Conservation (phyloP, 345 rosid species). For the Populus euphratica region DNA sequence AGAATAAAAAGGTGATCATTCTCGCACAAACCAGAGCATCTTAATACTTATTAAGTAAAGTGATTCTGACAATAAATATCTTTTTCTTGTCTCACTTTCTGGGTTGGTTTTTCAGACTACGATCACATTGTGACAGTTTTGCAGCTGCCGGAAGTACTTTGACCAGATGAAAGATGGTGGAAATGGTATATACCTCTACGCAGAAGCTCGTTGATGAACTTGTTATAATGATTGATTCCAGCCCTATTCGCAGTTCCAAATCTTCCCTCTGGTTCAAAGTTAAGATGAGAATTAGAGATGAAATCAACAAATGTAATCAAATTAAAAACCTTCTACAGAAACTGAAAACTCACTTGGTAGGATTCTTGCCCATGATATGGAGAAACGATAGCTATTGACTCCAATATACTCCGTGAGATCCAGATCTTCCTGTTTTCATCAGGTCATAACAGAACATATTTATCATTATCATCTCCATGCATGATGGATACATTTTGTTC, state of each 20-base stretch:
- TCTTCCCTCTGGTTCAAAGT: conserved; percentile 57
- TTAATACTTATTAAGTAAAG: background rate
- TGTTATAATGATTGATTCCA: conserved; percentile 62
- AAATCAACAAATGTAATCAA: background rate
- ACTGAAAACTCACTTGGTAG: conserved; percentile 55
- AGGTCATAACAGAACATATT: background rate
- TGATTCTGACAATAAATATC: background rate
- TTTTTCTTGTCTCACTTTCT: background rate
- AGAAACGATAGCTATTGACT: conserved; percentile 65
- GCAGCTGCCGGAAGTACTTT: background rate
- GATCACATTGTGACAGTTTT: background rate
- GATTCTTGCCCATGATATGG: conserved; percentile 78
- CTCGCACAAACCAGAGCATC: too few species aligned
- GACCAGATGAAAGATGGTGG: background rate
- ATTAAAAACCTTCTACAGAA: background rate
- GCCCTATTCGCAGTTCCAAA: conserved; percentile 50
- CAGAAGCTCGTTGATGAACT: conserved; percentile 51
- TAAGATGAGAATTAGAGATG: background rate
- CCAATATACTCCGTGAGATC: conserved; percentile 56
- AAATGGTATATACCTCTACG: conserved; percentile 32
- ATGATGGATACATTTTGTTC: background rate
- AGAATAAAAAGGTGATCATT: background rate
- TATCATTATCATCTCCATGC: background rate
- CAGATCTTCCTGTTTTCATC: conserved; percentile 52
- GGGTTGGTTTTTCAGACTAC: background rate